Evolutionary conservation across 371 early-diverging fungal genomes (phyloP).

Genomic region (Apophysomyces trapeziformis): DNA sequence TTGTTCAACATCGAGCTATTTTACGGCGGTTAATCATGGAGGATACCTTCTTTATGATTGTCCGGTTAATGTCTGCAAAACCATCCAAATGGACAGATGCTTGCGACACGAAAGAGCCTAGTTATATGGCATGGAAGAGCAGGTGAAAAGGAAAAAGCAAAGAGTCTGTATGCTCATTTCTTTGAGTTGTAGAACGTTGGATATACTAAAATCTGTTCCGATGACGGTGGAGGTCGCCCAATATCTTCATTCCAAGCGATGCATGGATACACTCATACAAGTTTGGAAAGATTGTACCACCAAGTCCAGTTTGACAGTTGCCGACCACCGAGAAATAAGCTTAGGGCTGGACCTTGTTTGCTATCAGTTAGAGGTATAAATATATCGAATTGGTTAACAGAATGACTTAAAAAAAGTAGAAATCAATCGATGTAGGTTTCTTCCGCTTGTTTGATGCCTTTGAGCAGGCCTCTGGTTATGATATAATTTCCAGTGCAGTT

Average conservation of each 20-base stretch:
- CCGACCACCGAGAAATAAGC: conserved; percentile 29
- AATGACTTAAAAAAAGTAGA: conserved; percentile 3
- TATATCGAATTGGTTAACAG: neutral
- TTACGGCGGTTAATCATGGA: conserved; percentile 44
- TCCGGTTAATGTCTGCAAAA: conserved; percentile 44
- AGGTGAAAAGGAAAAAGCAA: conserved; percentile 15
- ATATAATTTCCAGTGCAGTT: conserved; percentile 39
- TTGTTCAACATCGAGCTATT: conserved; percentile 38
- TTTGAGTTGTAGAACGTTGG: conserved; percentile 22
- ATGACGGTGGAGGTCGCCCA: conserved; percentile 41
- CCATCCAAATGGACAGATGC: conserved; percentile 22
- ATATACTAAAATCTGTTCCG: conserved; percentile 32
- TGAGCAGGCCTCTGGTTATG: conserved; percentile 43
- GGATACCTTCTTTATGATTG: conserved; percentile 49
- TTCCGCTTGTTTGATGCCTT: conserved; percentile 51
- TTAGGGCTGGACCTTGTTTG: conserved; percentile 27
- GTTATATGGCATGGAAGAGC: conserved; percentile 44
- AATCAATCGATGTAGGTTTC: conserved; percentile 32
- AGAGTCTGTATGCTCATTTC: neutral
- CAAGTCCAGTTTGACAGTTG: conserved; percentile 19
- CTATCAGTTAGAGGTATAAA: conserved; percentile 27
- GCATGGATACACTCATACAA: conserved; percentile 31
- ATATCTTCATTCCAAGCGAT: conserved; percentile 36
- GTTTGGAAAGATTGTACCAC: conserved; percentile 34
- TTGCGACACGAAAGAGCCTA: conserved; percentile 13